A percentile compares a stretch with the other conserved stretches of the same genome.
Conservation (phyloP, 441 rosid genomes). For the Populus hybrid region DNA sequence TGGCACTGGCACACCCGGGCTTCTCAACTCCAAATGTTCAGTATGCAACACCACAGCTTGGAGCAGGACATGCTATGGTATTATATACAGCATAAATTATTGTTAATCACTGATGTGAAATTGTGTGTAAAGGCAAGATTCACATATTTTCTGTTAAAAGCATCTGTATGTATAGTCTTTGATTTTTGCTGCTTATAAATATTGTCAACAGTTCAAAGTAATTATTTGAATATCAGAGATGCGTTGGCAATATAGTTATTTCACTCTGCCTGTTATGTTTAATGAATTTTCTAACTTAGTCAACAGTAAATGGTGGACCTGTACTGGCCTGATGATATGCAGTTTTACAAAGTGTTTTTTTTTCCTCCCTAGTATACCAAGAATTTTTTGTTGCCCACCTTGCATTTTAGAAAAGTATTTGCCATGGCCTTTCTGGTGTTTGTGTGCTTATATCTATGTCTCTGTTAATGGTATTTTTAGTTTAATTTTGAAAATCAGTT, state of each 20-base stretch:
- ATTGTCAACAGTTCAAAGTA: not conserved
- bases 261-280: not conserved
- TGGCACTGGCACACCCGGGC: slow-evolving; percentile 39
- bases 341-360: not conserved
- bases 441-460: not conserved
- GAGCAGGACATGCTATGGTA: slow-evolving; percentile 56
- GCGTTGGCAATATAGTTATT: not conserved
- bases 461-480: not conserved
- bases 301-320: not conserved
- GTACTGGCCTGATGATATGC: not conserved
- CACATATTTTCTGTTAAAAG: not conserved
- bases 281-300: not conserved
- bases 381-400: not conserved
- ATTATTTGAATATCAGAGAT: not conserved
- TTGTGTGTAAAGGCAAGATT: not conserved
- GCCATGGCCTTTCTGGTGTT: not conserved
- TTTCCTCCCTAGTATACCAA: not conserved
- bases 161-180: not conserved
- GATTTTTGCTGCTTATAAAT: not conserved
- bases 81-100: slow-evolving; percentile 5
- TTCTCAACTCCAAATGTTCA: slow-evolving; percentile 41
- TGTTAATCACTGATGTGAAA: not conserved
- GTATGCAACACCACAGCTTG: slow-evolving; percentile 44
- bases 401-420: not conserved
- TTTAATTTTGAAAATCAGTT: not conserved